A percentile compares a stretch with the other conserved stretches of the same genome.
phyloP scores from a whole-genome alignment of 192 early-diverging fungal genomes.

The Coemansia sp. region DNA sequence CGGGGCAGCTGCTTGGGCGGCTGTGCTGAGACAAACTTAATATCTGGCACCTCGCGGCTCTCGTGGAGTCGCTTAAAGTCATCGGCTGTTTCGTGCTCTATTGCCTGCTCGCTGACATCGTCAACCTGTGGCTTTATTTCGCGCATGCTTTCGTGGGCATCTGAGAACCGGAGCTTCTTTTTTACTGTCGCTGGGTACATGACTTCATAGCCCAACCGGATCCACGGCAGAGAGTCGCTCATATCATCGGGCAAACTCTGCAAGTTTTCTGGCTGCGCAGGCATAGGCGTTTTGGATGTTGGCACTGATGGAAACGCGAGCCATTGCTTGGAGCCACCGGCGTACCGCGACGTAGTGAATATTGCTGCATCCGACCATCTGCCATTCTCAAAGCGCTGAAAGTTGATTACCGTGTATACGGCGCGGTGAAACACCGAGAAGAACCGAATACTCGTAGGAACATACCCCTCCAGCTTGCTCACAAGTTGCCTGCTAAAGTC shows the following conservation, averaged over 20 bases:
- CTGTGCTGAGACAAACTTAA: slow-evolving; percentile 12
- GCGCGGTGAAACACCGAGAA: slow-evolving; percentile 27
- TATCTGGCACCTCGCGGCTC: slow-evolving; percentile 14
- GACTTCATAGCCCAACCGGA: slow-evolving; percentile 4
- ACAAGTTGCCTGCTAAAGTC: slow-evolving; percentile 11
- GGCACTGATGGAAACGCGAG: slow-evolving; percentile 20
- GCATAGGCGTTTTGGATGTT: background rate
- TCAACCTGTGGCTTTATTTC: slow-evolving; percentile 19
- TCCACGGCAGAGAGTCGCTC: slow-evolving; percentile 16
- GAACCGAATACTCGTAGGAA: slow-evolving; percentile 26
- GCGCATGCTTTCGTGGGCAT: slow-evolving; percentile 2
- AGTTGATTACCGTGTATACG: slow-evolving; percentile 37
- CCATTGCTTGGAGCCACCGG: slow-evolving; percentile 43
- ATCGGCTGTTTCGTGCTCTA: slow-evolving; percentile 15
- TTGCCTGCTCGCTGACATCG: slow-evolving; percentile 17
- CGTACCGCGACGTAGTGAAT: slow-evolving; percentile 28
- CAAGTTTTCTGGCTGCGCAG: background rate
- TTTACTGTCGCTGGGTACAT: background rate
- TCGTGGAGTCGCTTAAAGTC: slow-evolving; percentile 20
- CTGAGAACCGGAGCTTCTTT: slow-evolving; percentile 10
- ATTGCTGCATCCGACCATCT: slow-evolving; percentile 21
- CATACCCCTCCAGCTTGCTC: slow-evolving; percentile 19
- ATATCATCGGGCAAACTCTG: no score
- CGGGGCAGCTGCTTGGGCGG: slow-evolving; percentile 9
- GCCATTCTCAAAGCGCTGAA: slow-evolving; percentile 22